phyloP scores from a whole-genome alignment of 306 rosid species.

The Crotalaria pallida region DNA sequence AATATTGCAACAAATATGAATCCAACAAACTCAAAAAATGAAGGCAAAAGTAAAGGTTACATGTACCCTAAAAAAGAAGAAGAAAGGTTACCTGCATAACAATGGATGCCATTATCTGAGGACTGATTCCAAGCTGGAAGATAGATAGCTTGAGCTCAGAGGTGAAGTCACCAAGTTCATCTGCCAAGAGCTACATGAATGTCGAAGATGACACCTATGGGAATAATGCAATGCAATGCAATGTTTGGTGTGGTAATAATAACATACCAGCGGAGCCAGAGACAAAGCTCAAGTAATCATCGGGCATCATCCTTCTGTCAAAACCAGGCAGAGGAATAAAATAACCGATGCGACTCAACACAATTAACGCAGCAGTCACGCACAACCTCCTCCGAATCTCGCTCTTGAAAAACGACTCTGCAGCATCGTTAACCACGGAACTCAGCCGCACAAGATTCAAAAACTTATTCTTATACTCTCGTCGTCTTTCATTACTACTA shows the following conservation, averaged over 20 bases:
- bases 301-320: constrained; percentile 93
- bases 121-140: constrained; percentile 98
- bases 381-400: constrained; percentile 89
- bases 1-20: not conserved
- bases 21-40: not conserved
- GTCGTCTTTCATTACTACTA: no score
- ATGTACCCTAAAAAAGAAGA: not conserved
- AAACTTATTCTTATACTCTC: constrained; percentile 47
- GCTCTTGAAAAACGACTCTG: constrained; percentile 87
- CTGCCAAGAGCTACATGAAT: constrained; percentile 59
- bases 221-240: no score
- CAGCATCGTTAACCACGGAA: constrained; percentile 73
- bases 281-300: constrained; percentile 81
- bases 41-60: constrained; percentile 8
- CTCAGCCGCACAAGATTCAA: constrained; percentile 65
- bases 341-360: constrained; percentile 87
- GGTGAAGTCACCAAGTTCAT: constrained; percentile 87
- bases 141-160: constrained; percentile 87
- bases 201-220: constrained; percentile 14
- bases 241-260: not conserved
- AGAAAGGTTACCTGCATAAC: constrained; percentile 77
- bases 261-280: constrained; percentile 89
- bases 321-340: constrained; percentile 95
- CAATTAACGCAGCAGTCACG: constrained; percentile 76
- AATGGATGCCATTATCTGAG: constrained; percentile 93